Conservation (phyloP, 768 basidiomycete species). For the Phanerochaete carnosa region DNA sequence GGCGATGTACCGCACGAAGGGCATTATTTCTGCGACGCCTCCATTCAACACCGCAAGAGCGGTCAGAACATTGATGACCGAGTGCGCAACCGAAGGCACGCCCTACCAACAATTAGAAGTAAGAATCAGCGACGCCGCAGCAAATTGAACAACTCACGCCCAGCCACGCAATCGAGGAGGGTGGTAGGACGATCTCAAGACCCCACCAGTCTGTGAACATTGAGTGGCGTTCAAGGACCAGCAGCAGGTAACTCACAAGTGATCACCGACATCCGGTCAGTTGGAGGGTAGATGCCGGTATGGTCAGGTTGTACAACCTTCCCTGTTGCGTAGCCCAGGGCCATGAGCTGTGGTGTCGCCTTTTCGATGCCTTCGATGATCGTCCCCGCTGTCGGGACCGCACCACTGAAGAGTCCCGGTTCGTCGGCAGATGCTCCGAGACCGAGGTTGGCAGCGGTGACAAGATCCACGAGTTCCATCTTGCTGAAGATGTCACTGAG, state of each 20-base stretch:
- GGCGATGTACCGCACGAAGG: constrained; percentile 80
- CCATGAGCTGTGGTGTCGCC: constrained; percentile 76
- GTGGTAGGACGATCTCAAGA: constrained; percentile 72
- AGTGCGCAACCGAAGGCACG: constrained; percentile 55
- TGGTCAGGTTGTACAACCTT: constrained; percentile 64
- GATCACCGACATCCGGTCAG: constrained; percentile 72
- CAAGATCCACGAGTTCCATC: constrained; percentile 58
- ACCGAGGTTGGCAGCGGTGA: constrained; percentile 62
- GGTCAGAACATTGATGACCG: constrained; percentile 72
- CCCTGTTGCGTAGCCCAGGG: constrained; percentile 74
- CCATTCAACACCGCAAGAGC: constrained; percentile 66
- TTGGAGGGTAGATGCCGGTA: constrained; percentile 66
- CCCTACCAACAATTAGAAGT: constrained; percentile 33
- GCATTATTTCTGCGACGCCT: constrained; percentile 79
- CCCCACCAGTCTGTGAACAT: constrained; percentile 82
- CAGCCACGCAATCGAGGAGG: constrained; percentile 62
- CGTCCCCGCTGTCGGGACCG: constrained; percentile 72
- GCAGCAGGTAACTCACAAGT: constrained; percentile 56
- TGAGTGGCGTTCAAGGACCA: not conserved
- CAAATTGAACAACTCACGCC: constrained; percentile 35
- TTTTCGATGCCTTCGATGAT: constrained; percentile 65
- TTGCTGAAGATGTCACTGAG: constrained; percentile 51
- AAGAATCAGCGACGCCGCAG: not conserved
- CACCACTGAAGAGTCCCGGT: constrained; percentile 65
- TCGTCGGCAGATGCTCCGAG: constrained; percentile 72